Evolutionary conservation across 192 early-diverging fungal species (phyloP), one percentile per base, ranked within the genome.

Genomic region (Coemansia sp.): DNA sequence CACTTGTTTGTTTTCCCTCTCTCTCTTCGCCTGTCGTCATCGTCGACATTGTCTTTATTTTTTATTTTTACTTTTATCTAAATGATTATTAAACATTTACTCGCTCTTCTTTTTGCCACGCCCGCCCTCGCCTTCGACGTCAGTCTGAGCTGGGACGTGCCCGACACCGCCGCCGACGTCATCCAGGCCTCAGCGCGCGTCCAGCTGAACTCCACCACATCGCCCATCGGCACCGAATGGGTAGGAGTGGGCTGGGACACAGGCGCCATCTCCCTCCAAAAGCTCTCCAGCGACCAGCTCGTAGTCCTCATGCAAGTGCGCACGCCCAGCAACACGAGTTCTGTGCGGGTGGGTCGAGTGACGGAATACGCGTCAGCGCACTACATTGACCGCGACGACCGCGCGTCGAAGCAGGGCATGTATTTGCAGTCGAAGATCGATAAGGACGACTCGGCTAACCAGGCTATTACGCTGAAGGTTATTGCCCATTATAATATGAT

Each of bases 401-500:
- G 29, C 19, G 16, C 6, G 14, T 14, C 34, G 31, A 45, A 46
- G 13, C 67, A 69, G 59, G 79, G 74, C 37, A 81, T 77, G 74
- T 81, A 81, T 34, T 39, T 81, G 64, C 70, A 73, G 42, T 68
- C 74, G 3, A 75, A 75, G 14, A 68, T 81, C 37, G 73, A 75
- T 33, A 40, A 64, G 11, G 74, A 73, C 53, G 67, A 75, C 24
- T 62, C 70, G 8, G 17, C 34, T 7, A 45, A 54, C 1, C 9
- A 40, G 0, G 74, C 64, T 5, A 66, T 67, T 13, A 73, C 79
- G 64, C 62, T 81, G 27, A 81, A 81, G 42, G 74, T 81, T 17
- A 69, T 81, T 33, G 79, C 79, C 17, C 79, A 81, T 35, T 81
- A 81, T 67, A 81, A 81, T 42, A 81, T 81, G 79, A 71, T 81